Evolutionary conservation across 805 yeast genomes (phyloP).

Genomic region (Lipomyces anomalus): DNA sequence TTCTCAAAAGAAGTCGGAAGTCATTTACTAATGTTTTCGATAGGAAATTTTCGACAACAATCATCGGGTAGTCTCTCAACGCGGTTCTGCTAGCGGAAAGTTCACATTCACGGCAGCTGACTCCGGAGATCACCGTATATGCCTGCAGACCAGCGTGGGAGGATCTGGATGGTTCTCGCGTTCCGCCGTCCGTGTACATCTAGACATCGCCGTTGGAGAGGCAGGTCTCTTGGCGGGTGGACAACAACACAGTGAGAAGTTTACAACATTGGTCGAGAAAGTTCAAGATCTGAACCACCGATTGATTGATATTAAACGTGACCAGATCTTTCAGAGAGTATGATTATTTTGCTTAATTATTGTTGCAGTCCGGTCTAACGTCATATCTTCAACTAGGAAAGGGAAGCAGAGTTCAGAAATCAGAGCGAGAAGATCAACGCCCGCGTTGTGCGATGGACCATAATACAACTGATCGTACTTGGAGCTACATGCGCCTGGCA

Average conservation of each 20-base stretch:
- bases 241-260: constrained; percentile 46
- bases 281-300: constrained; percentile 53
- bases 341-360: constrained; percentile 2
- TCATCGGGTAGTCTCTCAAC: constrained; percentile 70
- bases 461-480: constrained; percentile 64
- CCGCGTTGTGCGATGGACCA: constrained; percentile 66
- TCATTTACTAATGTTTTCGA: constrained; percentile 21
- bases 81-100: constrained; percentile 53
- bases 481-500: constrained; percentile 69
- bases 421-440: constrained; percentile 70
- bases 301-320: constrained; percentile 53
- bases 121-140: constrained; percentile 78
- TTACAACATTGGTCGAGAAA: constrained; percentile 44
- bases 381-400: constrained; percentile 27
- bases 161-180: constrained; percentile 58
- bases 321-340: constrained; percentile 53
- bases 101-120: constrained; percentile 79
- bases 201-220: constrained; percentile 68
- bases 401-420: constrained; percentile 73
- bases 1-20: too few relatives aligned
- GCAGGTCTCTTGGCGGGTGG: constrained; percentile 52
- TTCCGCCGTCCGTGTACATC: constrained; percentile 56
- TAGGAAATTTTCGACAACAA: constrained; percentile 74
- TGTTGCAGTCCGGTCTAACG: not conserved
- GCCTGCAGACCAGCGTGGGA: constrained; percentile 52